Evolutionary conservation across 257 asterid genomes (phyloP), one percentile per base, ranked within the genome.

Genomic region (Scutellaria minor): DNA sequence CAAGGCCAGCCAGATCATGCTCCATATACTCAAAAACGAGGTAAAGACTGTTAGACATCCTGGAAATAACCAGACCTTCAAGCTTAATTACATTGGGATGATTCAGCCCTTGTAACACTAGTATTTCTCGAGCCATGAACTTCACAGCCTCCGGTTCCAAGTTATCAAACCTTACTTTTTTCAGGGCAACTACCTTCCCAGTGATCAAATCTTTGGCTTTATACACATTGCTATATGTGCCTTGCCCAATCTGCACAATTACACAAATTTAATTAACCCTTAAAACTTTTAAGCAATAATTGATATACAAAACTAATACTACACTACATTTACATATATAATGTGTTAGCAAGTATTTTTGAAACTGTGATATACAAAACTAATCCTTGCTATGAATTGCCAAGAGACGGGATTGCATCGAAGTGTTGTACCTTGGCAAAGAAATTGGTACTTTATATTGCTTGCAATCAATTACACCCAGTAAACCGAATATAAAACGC

Each of bases 151-250:
- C 99, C 0, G 96, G 95, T 88, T 94, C 97, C 58, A 88, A 76
- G 78, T 79, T 89, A 82, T 94, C 98, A 44, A 94, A 94, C 68
- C 99, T 73, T 59, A 94, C 99, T 83, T 91, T 91, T 85, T 94
- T 94, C 71, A 94, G 75, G 18, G 99, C 98, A 75, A 93, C 97
- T 48, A 89, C 77, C 78, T 91, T 89, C 73, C 97, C 98, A 0
- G 91, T 91, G 37, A 88, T 77, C 87, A 91, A 83, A 78, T 93
- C 98, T 86, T 82, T 89, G 14, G 97, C 98, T 79, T 91, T 93
- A 75, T 93, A 93, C 75, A 93, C 98, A 72, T 93, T 93, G 91
- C 98, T 93, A 56, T 93, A 93, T 20, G 98, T 93, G 60, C 98
- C 98, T 75, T 93, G 98, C 75, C 98, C 98, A 79, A 91, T 91